phyloP scores from a whole-genome alignment of 2,329 filamentous ascomycete genomes.

The Penicillium janthinellum region DNA sequence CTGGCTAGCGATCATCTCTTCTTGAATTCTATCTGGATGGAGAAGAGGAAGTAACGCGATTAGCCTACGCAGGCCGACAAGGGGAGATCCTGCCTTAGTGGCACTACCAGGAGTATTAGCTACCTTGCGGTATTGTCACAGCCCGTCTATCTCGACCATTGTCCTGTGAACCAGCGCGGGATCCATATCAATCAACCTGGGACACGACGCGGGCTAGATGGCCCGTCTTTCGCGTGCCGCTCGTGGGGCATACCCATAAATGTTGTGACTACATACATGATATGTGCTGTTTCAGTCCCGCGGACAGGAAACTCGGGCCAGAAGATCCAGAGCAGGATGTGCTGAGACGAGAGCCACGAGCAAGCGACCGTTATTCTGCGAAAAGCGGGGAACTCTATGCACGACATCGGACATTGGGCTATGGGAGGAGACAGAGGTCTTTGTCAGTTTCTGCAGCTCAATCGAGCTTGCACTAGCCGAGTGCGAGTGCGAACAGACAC shows the following conservation, averaged over 20 bases:
- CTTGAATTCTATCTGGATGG: not conserved
- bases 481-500: no score
- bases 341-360: not conserved
- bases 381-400: not conserved
- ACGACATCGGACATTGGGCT: not conserved
- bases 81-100: not conserved
- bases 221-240: not conserved
- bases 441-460: not conserved
- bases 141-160: not conserved
- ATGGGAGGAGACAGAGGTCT: no score
- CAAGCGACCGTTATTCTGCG: not conserved
- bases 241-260: not conserved
- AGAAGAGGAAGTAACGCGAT: not conserved
- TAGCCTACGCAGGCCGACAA: not conserved
- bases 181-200: not conserved
- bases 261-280: not conserved
- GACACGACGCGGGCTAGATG: not conserved
- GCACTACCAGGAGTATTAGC: not conserved
- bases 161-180: not conserved
- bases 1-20: not conserved
- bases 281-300: not conserved
- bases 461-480: not conserved
- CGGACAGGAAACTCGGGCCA: not conserved
- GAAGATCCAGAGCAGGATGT: not conserved
- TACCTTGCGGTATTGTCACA: no score